Evolutionary conservation across 352 stramenopile species (phyloP).

Genomic region (Globisporangium okanoganense): DNA sequence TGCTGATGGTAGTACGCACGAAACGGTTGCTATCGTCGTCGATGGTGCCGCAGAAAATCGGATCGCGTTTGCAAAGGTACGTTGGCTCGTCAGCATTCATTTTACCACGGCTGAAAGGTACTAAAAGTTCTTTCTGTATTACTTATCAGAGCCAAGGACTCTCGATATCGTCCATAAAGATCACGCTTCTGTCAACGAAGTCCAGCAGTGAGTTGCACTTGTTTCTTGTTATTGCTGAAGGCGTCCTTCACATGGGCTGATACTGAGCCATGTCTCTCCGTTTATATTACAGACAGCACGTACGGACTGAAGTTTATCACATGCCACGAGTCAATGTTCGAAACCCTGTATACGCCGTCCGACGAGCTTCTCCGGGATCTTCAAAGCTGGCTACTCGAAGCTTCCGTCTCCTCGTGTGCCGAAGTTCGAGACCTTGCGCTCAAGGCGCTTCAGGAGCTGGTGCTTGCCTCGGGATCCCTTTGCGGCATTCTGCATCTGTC

Average conservation of each 20-base stretch:
- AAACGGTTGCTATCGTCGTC: slow-evolving; percentile 47
- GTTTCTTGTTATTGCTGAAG: slow-evolving; percentile 12
- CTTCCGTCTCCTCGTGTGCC: slow-evolving; percentile 38
- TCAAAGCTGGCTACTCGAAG: slow-evolving; percentile 63
- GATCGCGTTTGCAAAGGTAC: slow-evolving; percentile 48
- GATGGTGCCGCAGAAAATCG: slow-evolving; percentile 22
- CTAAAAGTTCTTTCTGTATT: background rate
- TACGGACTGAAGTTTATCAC: slow-evolving; percentile 51
- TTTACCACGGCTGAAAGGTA: too few species aligned
- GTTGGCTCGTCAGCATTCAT: background rate
- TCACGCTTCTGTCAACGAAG: slow-evolving; percentile 34
- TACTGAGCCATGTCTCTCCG: background rate
- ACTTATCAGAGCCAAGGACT: slow-evolving; percentile 19
- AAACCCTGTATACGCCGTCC: slow-evolving; percentile 43
- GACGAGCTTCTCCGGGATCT: slow-evolving; percentile 54
- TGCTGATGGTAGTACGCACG: slow-evolving; percentile 35
- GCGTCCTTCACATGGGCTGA: background rate
- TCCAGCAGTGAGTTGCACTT: slow-evolving; percentile 19
- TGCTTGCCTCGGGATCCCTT: slow-evolving; percentile 74
- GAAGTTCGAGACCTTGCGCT: slow-evolving; percentile 62
- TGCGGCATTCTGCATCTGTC: slow-evolving; percentile 72
- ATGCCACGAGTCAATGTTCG: slow-evolving; percentile 48
- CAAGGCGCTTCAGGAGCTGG: slow-evolving; percentile 51
- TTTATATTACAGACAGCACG: slow-evolving; percentile 20
- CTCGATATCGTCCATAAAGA: slow-evolving; percentile 36